Percentiles rank a stretch among this genome's conserved stretches.
Conservation (phyloP, 129 eudicot genomes). For the Tagetes erecta region DNA sequence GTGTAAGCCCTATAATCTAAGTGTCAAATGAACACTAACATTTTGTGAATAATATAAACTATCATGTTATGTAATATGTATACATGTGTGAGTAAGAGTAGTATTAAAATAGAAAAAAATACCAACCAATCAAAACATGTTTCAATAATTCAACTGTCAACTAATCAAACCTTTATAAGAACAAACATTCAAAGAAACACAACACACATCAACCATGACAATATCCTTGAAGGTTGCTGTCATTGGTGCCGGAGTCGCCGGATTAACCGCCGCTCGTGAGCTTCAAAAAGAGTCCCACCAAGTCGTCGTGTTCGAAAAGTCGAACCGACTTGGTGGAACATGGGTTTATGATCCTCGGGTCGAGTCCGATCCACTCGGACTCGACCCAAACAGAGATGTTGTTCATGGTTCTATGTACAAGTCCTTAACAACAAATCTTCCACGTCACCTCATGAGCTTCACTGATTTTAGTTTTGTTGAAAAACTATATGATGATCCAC, state of each 20-base stretch:
- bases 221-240: conserved; percentile 60
- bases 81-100: too few species aligned
- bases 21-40: too few species aligned
- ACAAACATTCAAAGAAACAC: too few species aligned
- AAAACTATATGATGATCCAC: conserved; percentile 39
- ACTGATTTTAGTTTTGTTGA: conserved; percentile 50
- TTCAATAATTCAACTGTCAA: too few species aligned
- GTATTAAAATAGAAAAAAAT: too few species aligned
- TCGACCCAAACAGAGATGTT: conserved; percentile 50
- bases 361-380: conserved; percentile 57
- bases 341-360: conserved; percentile 70
- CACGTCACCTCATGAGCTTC: conserved; percentile 61
- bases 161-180: too few species aligned
- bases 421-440: conserved; percentile 59
- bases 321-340: conserved; percentile 51
- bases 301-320: conserved; percentile 55
- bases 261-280: conserved; percentile 60
- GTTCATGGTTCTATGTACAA: conserved; percentile 60
- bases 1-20: too few species aligned
- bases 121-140: too few species aligned
- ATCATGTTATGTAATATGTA: too few species aligned
- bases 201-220: conserved; percentile 14
- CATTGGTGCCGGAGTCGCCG: conserved; percentile 69
- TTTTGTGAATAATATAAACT: too few species aligned
- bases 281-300: conserved; percentile 55